Base-by-base conservation (phyloP, 352 stramenopile genomes). In the Phytophthora syringae region DNA sequence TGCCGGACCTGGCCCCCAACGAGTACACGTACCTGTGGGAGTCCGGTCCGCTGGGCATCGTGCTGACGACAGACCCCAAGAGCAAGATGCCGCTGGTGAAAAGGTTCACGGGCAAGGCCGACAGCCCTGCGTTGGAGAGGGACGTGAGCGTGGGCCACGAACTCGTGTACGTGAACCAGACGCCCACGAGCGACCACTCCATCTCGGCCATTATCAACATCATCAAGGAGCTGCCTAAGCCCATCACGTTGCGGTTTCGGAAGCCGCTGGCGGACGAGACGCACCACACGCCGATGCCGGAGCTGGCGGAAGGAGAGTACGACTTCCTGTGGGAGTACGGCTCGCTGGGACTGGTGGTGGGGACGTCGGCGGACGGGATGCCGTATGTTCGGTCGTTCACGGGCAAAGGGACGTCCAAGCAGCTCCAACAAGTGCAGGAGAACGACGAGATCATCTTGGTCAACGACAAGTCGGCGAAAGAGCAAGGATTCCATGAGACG, bases 251-350 rank as follows among this genome's bases (percentile, higher is more conserved):
- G 60, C 81, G 86, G 16, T 94, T 94, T 60, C 70, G 84, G 13
- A 85, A 86, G 40, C 82, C 80, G 2, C 50, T 93, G 22, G n/a
- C n/a, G n/a, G 36, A 64, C 0, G 76, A 90, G 30, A 69, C 82
- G 37, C 52, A 86, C 42, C 59, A 83, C 16, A 82, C 77, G 11
- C 67, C 84, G 25, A 55, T 90, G 21, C 84, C 84, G 4, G 70
- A 80, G 30, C 34, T 94, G 6, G 47, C 49, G 6, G 75, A 87
- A 24, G 79, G 86, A 57, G 86, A 95, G 54, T 95, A 93, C 71
- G 86, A 95, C 47, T 93, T 95, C 63, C 53, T 93, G 34, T 95
- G 86, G 86, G 86, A 95, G 45, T 88, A 91, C 44, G 86, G 86
- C 4, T 76, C 80, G 10, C 65, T 95, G 0, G 86, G 86, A 12